Evolutionary conservation across 805 yeast genomes (phyloP), one percentile per base, ranked within the genome.

Genomic region (Metschnikowia lochheadii): DNA sequence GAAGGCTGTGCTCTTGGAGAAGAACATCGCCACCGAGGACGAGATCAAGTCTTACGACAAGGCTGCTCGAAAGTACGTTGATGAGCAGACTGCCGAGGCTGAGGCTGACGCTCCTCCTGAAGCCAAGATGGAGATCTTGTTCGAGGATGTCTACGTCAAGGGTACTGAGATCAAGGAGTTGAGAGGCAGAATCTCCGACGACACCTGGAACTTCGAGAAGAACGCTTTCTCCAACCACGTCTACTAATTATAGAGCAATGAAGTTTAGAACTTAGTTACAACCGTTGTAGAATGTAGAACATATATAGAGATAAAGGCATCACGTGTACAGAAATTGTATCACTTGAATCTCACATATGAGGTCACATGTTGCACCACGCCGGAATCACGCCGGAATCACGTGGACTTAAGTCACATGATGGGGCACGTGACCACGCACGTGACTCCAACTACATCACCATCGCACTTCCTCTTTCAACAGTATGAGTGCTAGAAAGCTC

Each of bases 171-270:
- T 87, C 51, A 91, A 94, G 63, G 85, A 83, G 60, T 82, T 91
- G 72, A 89, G 99, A 81, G 99, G 99, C 57, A 88, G 99, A 81
- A 85, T 91, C 65, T 85, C 95, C 60, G 95, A 89, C 63, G 99
- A 92, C 77, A 84, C 96, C 65, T 92, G 96, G 95, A 81, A 82
- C 71, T 87, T 86, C 75, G 71, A 76, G 68, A 74, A 73, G 63
- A 69, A 71, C 59, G 73, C 69, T 53, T 74, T 69, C 68, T 63
- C 71, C 59, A 71, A 74, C 68, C 73, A 72, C 66, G 78, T 74
- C 54, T 74, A 74, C 66, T 74, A 73, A 60, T 31, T 43, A 46
- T 40, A 46, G 46, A 40, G 21, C 35, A 20, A 32, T 39, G 39
- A 44, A 39, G 41, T 20, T 26, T 26, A 26, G 29, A 26, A 26